Evolutionary conservation across 495 filamentous ascomycete genomes (phyloP).

Genomic region (Podospora pseudocomata): DNA sequence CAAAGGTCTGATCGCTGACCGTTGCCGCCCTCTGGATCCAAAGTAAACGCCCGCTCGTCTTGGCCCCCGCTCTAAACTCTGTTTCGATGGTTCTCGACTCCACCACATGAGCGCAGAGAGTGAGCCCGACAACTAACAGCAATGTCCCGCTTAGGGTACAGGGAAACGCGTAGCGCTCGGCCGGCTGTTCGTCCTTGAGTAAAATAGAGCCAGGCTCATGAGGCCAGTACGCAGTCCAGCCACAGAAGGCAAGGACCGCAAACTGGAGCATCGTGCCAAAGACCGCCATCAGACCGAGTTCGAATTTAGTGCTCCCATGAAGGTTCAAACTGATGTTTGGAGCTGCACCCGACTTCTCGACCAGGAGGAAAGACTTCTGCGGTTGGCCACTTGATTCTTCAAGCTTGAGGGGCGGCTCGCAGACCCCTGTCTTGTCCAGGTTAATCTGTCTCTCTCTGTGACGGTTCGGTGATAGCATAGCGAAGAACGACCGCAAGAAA

Average conservation of each 20-base stretch:
- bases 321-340: conserved; percentile 12
- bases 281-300: conserved; percentile 1
- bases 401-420: not conserved
- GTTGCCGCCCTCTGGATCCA: conserved; percentile 10
- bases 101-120: conserved; percentile 8
- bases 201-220: not conserved
- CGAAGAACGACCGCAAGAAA: not conserved
- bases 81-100: conserved; percentile 8
- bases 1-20: conserved; percentile 12
- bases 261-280: conserved; percentile 8
- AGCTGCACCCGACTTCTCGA: not conserved
- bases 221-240: not conserved
- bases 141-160: conserved; percentile 9
- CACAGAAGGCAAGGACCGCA: conserved; percentile 5
- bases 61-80: not conserved
- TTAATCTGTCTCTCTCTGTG: not conserved
- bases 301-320: conserved; percentile 1
- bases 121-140: conserved; percentile 7
- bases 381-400: not conserved
- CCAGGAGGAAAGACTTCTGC: not conserved
- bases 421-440: not conserved
- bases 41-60: not conserved
- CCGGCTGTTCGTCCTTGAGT: not conserved
- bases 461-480: not conserved
- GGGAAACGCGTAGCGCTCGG: conserved; percentile 9